A percentile compares a stretch with the other conserved stretches of the same genome.
phyloP scores from a whole-genome alignment of 148 eudicot genomes.

The Beta vulgaris region DNA sequence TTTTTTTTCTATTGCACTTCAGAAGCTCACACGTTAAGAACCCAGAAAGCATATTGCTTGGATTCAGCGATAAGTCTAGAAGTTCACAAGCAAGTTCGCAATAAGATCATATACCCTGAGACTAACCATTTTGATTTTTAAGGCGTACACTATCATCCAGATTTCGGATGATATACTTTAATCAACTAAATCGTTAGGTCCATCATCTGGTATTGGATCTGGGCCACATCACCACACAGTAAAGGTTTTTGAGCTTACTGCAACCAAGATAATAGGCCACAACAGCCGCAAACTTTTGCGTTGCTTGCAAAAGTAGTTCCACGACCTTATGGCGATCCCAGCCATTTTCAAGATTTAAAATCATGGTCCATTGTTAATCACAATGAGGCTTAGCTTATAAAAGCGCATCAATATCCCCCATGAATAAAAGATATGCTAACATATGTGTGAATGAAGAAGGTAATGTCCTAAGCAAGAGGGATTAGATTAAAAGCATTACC shows the following conservation, averaged over 20 bases:
- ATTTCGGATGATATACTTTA: neutral
- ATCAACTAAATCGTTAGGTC: neutral
- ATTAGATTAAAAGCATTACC: conserved; percentile 49
- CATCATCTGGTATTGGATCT: too few relatives aligned
- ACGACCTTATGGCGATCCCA: too few relatives aligned
- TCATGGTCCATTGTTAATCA: neutral
- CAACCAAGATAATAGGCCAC: too few relatives aligned
- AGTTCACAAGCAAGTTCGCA: neutral
- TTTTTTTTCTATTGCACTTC: neutral
- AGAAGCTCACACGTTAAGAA: neutral
- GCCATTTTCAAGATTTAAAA: too few relatives aligned
- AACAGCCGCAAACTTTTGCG: too few relatives aligned
- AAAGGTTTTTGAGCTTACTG: too few relatives aligned
- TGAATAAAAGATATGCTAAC: neutral
- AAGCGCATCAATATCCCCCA: neutral
- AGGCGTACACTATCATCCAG: neutral
- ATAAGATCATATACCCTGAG: neutral
- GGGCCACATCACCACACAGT: too few relatives aligned
- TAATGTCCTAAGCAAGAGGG: conserved; percentile 3
- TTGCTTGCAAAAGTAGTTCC: too few relatives aligned
- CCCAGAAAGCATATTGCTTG: neutral
- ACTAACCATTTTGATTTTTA: neutral
- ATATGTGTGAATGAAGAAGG: neutral
- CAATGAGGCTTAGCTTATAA: too few relatives aligned
- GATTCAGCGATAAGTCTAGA: neutral